Evolutionary conservation across 2,329 filamentous ascomycete genomes (phyloP).

Genomic region (Paracoccidioides lutzii): DNA sequence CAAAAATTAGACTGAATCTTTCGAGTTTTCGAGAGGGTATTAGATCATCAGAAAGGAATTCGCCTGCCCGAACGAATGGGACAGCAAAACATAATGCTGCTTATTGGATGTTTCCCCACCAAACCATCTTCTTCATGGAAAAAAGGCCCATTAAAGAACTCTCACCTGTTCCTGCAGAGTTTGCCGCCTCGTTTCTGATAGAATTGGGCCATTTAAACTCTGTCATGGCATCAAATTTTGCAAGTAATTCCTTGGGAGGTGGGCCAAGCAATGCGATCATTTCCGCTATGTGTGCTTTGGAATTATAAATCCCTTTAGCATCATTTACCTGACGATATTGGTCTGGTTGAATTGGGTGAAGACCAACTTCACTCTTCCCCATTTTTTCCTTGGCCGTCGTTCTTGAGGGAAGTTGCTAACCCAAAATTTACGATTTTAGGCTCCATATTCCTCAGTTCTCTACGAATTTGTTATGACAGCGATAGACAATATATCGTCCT

Average conservation of each 20-base stretch:
- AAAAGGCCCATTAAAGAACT: constrained; percentile 5
- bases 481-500: too few relatives aligned
- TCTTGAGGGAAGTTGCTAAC: too few relatives aligned
- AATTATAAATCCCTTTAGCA: constrained; percentile 14
- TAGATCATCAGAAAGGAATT: constrained; percentile 11
- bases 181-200: constrained; percentile 1
- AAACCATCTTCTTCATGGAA: constrained; percentile 4
- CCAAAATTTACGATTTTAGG: too few relatives aligned
- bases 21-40: constrained; percentile 10
- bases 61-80: constrained; percentile 1
- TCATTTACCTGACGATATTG: constrained; percentile 10
- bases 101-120: neutral
- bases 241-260: constrained; percentile 17
- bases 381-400: too few relatives aligned
- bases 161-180: constrained; percentile 4
- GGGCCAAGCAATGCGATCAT: constrained; percentile 23
- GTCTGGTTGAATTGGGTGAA: too few relatives aligned
- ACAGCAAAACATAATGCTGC: neutral
- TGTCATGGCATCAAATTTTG: constrained; percentile 12
- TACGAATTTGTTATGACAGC: too few relatives aligned
- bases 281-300: constrained; percentile 18
- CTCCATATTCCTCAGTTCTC: too few relatives aligned
- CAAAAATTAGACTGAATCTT: constrained; percentile 10
- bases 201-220: constrained; percentile 1
- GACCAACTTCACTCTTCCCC: too few relatives aligned